Evolutionary conservation across 2,329 filamentous ascomycete species (phyloP).

Genomic region (Penicillium freii): DNA sequence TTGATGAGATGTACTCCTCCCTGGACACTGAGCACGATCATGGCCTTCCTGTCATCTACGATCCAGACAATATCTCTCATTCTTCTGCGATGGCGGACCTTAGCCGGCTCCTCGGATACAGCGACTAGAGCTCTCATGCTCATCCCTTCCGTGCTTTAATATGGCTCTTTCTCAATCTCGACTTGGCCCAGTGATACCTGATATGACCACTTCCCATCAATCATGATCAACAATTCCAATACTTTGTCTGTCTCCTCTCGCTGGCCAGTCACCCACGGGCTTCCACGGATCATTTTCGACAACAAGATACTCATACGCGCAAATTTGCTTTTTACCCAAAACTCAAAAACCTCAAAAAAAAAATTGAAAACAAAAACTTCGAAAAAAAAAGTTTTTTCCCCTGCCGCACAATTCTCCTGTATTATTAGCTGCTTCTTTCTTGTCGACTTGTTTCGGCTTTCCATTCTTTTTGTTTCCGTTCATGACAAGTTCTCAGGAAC

Average conservation of each 20-base stretch:
- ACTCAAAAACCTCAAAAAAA: background rate
- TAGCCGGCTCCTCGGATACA: background rate
- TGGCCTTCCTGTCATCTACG: background rate
- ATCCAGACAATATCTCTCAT: background rate
- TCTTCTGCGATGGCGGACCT: background rate
- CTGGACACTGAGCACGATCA: background rate
- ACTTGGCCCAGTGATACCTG: background rate
- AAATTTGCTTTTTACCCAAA: rapidly evolving
- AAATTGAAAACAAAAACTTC: background rate
- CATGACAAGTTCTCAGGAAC: background rate
- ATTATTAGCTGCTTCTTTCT: background rate
- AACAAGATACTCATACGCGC: background rate
- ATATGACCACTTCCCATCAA: background rate
- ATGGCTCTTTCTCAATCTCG: background rate
- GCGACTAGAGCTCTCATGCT: background rate
- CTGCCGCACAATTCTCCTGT: background rate
- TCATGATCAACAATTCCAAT: background rate
- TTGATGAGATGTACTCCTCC: conserved; percentile 45
- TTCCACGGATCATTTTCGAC: background rate
- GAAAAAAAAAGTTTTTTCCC: background rate
- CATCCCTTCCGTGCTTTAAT: background rate
- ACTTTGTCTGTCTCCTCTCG: no score
- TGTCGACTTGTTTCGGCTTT: background rate
- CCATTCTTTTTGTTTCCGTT: background rate
- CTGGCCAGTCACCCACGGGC: background rate